Evolutionary conservation across 139 green algal genomes (phyloP).

Genomic region (Chlamydomonas sp.): DNA sequence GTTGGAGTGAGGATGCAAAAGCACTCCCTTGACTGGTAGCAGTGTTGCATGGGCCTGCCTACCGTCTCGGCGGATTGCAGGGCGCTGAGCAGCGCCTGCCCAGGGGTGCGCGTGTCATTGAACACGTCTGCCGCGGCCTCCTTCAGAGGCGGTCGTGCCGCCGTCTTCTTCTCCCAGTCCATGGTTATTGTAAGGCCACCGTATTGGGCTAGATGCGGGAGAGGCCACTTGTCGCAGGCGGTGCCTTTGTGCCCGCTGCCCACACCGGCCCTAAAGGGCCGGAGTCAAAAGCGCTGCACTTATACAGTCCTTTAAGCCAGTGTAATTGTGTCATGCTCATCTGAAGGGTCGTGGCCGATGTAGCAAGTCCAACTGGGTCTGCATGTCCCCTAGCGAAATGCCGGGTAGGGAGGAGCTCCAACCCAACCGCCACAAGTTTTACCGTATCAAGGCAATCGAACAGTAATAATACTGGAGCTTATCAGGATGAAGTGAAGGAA

Average conservation of each 20-base stretch:
- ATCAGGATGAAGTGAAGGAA: too few relatives aligned
- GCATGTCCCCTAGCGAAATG: too few relatives aligned
- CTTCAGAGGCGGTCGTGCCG: constrained; percentile 23
- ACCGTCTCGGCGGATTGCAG: constrained; percentile 44
- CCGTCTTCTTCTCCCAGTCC: constrained; percentile 66
- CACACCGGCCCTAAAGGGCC: neutral
- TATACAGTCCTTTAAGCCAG: neutral
- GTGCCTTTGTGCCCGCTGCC: neutral
- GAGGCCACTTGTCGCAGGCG: too few relatives aligned
- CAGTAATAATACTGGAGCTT: too few relatives aligned
- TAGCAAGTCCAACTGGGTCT: too few relatives aligned
- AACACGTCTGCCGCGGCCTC: constrained; percentile 50
- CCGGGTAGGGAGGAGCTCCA: too few relatives aligned
- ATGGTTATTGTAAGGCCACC: constrained; percentile 13
- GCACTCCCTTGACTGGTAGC: neutral
- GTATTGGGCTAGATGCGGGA: neutral
- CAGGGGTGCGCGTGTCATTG: constrained; percentile 52
- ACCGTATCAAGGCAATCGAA: too few relatives aligned
- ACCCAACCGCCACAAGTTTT: too few relatives aligned
- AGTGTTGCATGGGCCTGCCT: too few relatives aligned
- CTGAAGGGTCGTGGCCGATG: too few relatives aligned
- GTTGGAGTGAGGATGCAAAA: neutral
- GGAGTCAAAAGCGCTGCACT: too few relatives aligned
- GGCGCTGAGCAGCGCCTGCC: constrained; percentile 46
- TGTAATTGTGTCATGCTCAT: too few relatives aligned